phyloP scores from a whole-genome alignment of 164 flowering plant species.

The Macadamia tetraphylla region DNA sequence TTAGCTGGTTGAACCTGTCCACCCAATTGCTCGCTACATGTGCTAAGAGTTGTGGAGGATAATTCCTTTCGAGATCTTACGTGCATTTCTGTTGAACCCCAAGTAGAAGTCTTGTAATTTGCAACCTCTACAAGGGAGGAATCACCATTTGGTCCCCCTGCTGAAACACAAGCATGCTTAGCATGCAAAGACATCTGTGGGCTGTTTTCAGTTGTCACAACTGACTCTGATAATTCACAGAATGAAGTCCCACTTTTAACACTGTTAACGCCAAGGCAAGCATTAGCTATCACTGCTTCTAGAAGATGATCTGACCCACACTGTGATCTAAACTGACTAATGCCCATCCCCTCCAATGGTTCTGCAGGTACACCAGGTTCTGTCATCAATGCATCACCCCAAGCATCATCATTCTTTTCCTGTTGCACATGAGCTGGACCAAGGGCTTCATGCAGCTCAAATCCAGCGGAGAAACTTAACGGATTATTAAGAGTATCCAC shows the following conservation, averaged over 20 bases:
- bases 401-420: conserved; percentile 15
- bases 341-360: conserved; percentile 30
- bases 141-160: conserved; percentile 28
- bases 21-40: conserved; percentile 42
- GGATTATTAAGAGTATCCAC: conserved; percentile 21
- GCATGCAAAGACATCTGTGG: conserved; percentile 30
- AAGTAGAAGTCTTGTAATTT: conserved; percentile 32
- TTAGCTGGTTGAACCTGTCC: conserved; percentile 39
- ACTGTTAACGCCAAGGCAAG: conserved; percentile 27
- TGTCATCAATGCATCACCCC: conserved; percentile 24
- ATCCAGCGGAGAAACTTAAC: conserved; percentile 44
- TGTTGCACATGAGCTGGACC: conserved; percentile 49
- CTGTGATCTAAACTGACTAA: conserved; percentile 30
- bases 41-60: conserved; percentile 45
- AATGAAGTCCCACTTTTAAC: conserved; percentile 32
- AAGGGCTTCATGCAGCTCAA: conserved; percentile 68
- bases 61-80: conserved; percentile 34
- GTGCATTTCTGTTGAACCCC: conserved; percentile 17
- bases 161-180: conserved; percentile 25
- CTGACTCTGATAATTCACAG: conserved; percentile 34
- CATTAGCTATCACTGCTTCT: conserved; percentile 59
- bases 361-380: conserved; percentile 24
- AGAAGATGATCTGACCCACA: conserved; percentile 46
- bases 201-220: conserved; percentile 35
- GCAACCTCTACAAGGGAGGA: conserved; percentile 15